phyloP scores from a whole-genome alignment of 495 filamentous ascomycete genomes.

The Ascobolus immersus region DNA sequence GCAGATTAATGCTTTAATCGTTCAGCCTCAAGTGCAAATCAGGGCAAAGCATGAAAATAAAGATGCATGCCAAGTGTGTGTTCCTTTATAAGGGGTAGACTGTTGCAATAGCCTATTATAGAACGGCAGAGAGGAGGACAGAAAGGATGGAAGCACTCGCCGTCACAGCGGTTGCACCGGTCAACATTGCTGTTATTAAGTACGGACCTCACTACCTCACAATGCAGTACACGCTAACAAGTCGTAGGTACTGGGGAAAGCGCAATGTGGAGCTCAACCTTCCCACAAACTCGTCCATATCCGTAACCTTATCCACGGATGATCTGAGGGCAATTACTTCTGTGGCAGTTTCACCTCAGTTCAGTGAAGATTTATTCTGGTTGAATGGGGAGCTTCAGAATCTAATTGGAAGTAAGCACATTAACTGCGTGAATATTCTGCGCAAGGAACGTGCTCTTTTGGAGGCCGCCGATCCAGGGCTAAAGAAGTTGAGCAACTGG shows the following conservation, averaged over 20 bases:
- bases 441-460: slow-evolving; percentile 47
- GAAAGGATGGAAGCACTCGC: slow-evolving; percentile 19
- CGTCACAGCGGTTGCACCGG: slow-evolving; percentile 83
- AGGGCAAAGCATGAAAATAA: too few species aligned
- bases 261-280: slow-evolving; percentile 78
- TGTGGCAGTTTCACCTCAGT: slow-evolving; percentile 62
- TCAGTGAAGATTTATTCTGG: slow-evolving; percentile 49
- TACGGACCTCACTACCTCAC: slow-evolving; percentile 19
- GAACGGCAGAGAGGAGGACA: too few species aligned
- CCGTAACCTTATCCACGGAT: slow-evolving; percentile 77
- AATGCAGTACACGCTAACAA: slow-evolving; percentile 11
- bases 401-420: slow-evolving; percentile 61
- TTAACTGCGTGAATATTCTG: slow-evolving; percentile 71
- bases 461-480: slow-evolving; percentile 40
- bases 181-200: slow-evolving; percentile 99
- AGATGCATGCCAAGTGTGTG: too few species aligned
- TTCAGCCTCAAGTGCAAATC: too few species aligned
- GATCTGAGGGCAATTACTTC: slow-evolving; percentile 91
- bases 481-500: slow-evolving; percentile 49
- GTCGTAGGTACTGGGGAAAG: slow-evolving; percentile 82
- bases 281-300: slow-evolving; percentile 90
- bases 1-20: too few species aligned
- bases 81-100: too few species aligned
- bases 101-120: too few species aligned
- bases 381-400: slow-evolving; percentile 67